A percentile compares a stretch with the other conserved stretches of the same genome.
Evolutionary conservation across 2,329 filamentous ascomycete genomes (phyloP).

Genomic region (Fusarium sterilihyphosum): DNA sequence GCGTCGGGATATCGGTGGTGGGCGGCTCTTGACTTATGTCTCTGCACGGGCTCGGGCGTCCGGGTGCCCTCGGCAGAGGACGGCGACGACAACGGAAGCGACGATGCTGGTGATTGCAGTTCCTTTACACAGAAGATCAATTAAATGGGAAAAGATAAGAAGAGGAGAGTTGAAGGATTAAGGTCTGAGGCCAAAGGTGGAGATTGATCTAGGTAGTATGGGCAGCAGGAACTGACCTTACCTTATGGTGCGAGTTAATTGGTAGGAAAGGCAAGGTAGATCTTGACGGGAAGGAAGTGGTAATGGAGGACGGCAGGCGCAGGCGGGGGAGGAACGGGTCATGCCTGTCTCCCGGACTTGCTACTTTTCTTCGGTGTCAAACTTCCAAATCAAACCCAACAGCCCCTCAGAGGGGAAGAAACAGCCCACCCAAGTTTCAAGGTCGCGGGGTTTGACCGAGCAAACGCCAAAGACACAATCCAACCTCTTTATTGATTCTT

Average conservation of each 20-base stretch:
- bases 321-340: constrained; percentile 26
- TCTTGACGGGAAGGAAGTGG: neutral
- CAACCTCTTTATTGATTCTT: neutral
- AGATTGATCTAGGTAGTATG: constrained; percentile 10
- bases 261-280: neutral
- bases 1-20: constrained; percentile 35
- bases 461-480: neutral
- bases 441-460: constrained; percentile 17
- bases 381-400: neutral
- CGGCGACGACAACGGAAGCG: constrained; percentile 33
- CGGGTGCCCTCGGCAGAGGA: constrained; percentile 42
- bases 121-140: constrained; percentile 5
- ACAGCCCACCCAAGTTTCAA: constrained; percentile 16
- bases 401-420: neutral
- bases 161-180: constrained; percentile 24
- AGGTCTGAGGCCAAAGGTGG: constrained; percentile 29
- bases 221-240: constrained; percentile 3
- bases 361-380: constrained; percentile 12
- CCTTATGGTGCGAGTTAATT: constrained; percentile 18
- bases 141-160: constrained; percentile 2
- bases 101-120: neutral
- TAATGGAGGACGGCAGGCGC: neutral
- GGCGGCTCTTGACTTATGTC: constrained; percentile 28
- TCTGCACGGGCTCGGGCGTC: constrained; percentile 45
- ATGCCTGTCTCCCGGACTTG: constrained; percentile 29